These are phyloP conservation scores for Sisymbrium irio DNA, from an alignment of 345 rosid species.

Conservation along the genomic window DNA sequence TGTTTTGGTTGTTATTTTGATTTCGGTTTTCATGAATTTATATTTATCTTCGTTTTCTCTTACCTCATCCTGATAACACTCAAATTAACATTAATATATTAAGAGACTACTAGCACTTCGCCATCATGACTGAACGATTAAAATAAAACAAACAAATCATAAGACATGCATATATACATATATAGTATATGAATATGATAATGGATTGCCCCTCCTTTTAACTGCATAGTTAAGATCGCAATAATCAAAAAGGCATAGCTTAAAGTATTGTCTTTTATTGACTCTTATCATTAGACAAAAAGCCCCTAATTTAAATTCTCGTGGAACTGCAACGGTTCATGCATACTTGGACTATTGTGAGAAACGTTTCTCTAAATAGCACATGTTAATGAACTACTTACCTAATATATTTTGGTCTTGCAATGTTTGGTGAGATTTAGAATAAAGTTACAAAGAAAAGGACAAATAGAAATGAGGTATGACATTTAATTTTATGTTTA, in stretches of 20 bases:
- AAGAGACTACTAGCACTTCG: no score
- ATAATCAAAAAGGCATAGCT: slow-evolving; percentile 13
- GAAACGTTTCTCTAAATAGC: slow-evolving; percentile 12
- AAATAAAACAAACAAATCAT: no score
- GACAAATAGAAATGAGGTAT: not conserved
- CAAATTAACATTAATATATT: no score
- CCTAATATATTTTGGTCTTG: slow-evolving; percentile 2
- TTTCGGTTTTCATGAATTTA: no score
- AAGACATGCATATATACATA: not conserved
- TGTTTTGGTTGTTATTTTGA: no score
- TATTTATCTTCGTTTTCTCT: no score
- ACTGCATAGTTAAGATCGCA: not conserved
- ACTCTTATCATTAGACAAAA: slow-evolving; percentile 23
- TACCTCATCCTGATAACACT: no score
- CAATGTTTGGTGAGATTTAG: slow-evolving; percentile 27
- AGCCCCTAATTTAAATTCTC: not conserved
- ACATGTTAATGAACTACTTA: slow-evolving; percentile 20
- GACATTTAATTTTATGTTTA: not conserved
- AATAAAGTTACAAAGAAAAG: slow-evolving; percentile 11
- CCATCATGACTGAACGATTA: no score
- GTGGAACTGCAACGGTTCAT: slow-evolving; percentile 21
- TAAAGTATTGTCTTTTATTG: slow-evolving; percentile 26
- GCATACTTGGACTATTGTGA: slow-evolving; percentile 31
- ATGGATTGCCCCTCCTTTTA: slow-evolving; percentile 6
- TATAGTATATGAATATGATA: slow-evolving; percentile 11